These are phyloP conservation scores for Trametes coccinea DNA, from an alignment of 768 basidiomycete species.

Conservation along the genomic window DNA sequence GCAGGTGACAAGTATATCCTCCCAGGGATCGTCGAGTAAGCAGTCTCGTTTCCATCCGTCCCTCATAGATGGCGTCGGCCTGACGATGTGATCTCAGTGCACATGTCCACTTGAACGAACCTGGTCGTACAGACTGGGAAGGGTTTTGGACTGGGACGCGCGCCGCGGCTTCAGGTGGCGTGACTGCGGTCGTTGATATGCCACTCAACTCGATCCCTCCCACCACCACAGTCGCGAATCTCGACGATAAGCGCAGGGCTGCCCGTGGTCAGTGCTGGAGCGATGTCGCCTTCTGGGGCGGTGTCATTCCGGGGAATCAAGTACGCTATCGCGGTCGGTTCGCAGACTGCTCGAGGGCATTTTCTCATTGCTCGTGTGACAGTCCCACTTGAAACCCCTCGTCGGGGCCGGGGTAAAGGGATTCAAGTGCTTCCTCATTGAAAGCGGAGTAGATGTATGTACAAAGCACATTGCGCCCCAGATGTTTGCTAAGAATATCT, in stretches of 20 bases:
- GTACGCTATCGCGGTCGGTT: slow-evolving; percentile 37
- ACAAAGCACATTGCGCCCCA: background rate
- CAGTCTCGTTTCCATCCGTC: slow-evolving; percentile 4
- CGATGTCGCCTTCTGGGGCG: slow-evolving; percentile 94
- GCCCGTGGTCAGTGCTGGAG: slow-evolving; percentile 74
- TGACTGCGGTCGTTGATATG: slow-evolving; percentile 98
- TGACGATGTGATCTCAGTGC: slow-evolving; percentile 47
- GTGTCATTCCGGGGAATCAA: slow-evolving; percentile 90
- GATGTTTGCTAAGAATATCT: slow-evolving; percentile 1
- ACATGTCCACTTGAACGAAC: slow-evolving; percentile 93
- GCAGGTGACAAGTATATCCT: slow-evolving; percentile 44
- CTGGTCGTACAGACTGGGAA: slow-evolving; percentile 92
- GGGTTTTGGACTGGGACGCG: slow-evolving; percentile 90
- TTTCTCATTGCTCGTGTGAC: slow-evolving; percentile 1
- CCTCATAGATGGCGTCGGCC: background rate
- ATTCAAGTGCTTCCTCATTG: slow-evolving; percentile 96
- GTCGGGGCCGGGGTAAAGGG: slow-evolving; percentile 84
- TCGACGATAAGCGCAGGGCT: slow-evolving; percentile 68
- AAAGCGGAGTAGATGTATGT: slow-evolving; percentile 90
- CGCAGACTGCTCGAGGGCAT: background rate
- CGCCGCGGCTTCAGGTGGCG: slow-evolving; percentile 89
- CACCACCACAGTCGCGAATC: slow-evolving; percentile 80
- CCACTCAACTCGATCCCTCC: slow-evolving; percentile 97
- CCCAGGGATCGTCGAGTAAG: slow-evolving; percentile 58
- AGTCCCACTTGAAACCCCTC: slow-evolving; percentile 77